Evolutionary conservation across 495 filamentous ascomycete genomes (phyloP).

Genomic region (Hyaloscypha bicolor): DNA sequence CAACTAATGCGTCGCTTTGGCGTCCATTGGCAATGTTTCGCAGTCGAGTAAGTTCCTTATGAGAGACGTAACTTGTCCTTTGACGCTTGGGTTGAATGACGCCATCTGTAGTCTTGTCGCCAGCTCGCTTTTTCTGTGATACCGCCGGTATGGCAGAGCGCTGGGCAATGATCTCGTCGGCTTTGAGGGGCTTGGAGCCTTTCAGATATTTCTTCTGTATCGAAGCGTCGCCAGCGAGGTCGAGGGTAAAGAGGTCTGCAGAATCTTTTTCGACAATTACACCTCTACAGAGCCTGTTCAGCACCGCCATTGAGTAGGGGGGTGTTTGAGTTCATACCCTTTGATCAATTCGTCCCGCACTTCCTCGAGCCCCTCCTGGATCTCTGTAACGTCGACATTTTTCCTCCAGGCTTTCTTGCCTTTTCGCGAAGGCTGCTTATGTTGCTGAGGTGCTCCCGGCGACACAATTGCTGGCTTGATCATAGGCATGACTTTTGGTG

Average conservation of each 20-base stretch:
- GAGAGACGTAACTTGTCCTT: conserved; percentile 72
- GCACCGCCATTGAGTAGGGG: conserved; percentile 28
- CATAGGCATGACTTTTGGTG: conserved; percentile 29
- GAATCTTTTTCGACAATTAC: conserved; percentile 78
- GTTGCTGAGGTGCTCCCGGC: conserved; percentile 49
- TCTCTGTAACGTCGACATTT: conserved; percentile 88
- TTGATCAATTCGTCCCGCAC: conserved; percentile 85
- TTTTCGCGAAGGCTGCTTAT: conserved; percentile 88
- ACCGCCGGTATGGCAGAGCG: conserved; percentile 81
- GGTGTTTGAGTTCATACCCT: conserved; percentile 58
- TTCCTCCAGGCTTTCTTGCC: conserved; percentile 99
- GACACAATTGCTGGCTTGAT: conserved; percentile 34
- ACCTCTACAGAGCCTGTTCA: conserved; percentile 49
- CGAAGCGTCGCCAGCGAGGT: conserved; percentile 66
- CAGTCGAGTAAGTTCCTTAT: conserved; percentile 77
- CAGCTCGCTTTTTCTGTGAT: conserved; percentile 71
- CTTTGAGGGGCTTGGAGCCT: conserved; percentile 73
- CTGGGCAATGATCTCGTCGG: conserved; percentile 86
- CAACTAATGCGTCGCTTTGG: conserved; percentile 56
- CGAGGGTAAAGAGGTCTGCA: conserved; percentile 78
- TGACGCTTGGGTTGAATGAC: conserved; percentile 74
- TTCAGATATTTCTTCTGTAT: conserved; percentile 65
- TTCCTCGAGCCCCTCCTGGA: conserved; percentile 80
- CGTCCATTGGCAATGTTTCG: conserved; percentile 76
- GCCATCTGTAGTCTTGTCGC: conserved; percentile 58